Evolutionary conservation across 139 green algal species (phyloP).

Genomic region (Trebouxia sp.): DNA sequence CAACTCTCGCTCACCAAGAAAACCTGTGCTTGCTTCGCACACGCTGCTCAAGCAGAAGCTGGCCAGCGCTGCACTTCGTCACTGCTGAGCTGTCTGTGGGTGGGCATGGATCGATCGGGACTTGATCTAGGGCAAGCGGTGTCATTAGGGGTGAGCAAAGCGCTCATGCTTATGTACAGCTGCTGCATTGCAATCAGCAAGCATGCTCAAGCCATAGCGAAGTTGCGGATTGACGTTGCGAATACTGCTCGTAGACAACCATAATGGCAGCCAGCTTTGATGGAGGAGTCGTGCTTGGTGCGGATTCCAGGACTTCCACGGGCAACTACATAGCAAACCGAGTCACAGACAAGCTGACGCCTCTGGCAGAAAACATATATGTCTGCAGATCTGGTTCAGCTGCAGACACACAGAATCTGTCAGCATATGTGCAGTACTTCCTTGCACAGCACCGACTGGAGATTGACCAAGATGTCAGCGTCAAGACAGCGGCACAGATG

Average conservation of each 20-base stretch:
- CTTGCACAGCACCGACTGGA: conserved; percentile 77
- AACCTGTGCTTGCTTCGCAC: too few relatives aligned
- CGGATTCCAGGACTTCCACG: conserved; percentile 85
- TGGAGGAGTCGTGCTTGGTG: conserved; percentile 91
- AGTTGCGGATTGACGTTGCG: not conserved
- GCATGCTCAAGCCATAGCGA: too few relatives aligned
- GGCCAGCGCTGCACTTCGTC: too few relatives aligned
- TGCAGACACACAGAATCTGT: conserved; percentile 88
- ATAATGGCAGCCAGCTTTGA: conserved; percentile 90
- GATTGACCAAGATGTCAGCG: conserved; percentile 57
- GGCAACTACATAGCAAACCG: conserved; percentile 94
- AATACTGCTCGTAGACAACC: conserved; percentile 70
- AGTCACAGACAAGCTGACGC: conserved; percentile 94
- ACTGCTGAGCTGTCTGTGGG: too few relatives aligned
- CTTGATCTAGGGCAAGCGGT: conserved; percentile 31
- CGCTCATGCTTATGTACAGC: too few relatives aligned
- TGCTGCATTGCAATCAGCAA: not conserved
- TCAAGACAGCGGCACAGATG: conserved; percentile 82
- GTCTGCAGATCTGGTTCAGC: conserved; percentile 68
- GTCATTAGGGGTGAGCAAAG: conserved; percentile 29
- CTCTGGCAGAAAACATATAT: conserved; percentile 74
- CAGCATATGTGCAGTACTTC: conserved; percentile 74
- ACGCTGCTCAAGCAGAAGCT: too few relatives aligned
- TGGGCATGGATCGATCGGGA: not conserved
- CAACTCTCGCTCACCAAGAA: too few relatives aligned